Evolutionary conservation across 2,329 filamentous ascomycete species (phyloP).

Genomic region (Penicillium sp.): DNA sequence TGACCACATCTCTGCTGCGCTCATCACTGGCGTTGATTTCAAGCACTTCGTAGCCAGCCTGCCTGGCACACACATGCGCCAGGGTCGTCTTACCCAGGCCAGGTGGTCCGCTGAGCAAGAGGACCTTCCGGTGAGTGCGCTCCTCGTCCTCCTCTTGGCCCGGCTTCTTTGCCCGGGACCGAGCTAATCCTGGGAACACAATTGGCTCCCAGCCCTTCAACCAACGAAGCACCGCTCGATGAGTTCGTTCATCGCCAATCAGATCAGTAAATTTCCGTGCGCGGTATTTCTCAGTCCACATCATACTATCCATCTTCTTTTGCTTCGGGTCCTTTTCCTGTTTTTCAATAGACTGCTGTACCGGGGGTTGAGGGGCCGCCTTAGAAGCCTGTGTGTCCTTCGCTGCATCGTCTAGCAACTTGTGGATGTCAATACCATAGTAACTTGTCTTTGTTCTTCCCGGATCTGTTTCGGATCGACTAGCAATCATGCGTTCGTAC

Average conservation of each 20-base stretch:
- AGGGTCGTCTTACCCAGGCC: conserved; percentile 94
- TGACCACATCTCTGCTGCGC: conserved; percentile 82
- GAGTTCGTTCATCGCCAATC: conserved; percentile 90
- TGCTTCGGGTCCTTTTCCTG: conserved; percentile 20
- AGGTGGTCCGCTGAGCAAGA: conserved; percentile 86
- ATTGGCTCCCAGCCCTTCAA: conserved; percentile 90
- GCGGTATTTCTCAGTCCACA: conserved; percentile 98
- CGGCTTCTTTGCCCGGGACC: conserved; percentile 54
- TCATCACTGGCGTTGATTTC: conserved; percentile 99
- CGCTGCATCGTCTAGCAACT: conserved; percentile 69
- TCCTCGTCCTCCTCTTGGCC: conserved; percentile 58
- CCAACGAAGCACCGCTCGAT: conserved; percentile 86
- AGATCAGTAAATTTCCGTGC: conserved; percentile 89
- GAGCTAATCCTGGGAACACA: conserved; percentile 77
- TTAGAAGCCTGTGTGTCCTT: conserved; percentile 48
- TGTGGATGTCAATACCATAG: conserved; percentile 90
- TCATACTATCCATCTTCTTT: conserved; percentile 34
- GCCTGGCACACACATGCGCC: conserved; percentile 90
- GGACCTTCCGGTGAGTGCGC: conserved; percentile 77
- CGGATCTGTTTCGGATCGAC: conserved; percentile 50
- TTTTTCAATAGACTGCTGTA: conserved; percentile 37
- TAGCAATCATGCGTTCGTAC: conserved; percentile 55
- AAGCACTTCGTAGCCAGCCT: conserved; percentile 93
- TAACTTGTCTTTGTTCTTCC: conserved; percentile 64
- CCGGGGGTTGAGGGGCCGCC: conserved; percentile 16